Conservation (phyloP, 495 filamentous ascomycete genomes). For the Penicillium roqueforti region DNA sequence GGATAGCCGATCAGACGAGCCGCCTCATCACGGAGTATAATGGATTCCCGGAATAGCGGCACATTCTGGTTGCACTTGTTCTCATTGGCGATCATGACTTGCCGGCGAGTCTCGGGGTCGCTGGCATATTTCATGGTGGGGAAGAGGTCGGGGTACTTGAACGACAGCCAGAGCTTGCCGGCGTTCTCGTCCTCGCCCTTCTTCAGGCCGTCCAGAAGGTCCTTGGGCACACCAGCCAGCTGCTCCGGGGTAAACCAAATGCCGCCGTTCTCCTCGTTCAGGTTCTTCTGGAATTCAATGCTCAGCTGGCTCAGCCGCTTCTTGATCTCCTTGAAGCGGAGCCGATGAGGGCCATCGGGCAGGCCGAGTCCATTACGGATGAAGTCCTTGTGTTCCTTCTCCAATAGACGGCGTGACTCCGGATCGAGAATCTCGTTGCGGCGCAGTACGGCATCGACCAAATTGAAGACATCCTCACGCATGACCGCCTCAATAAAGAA, state of each 20-base stretch:
- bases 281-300: constrained; percentile 64
- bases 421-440: constrained; percentile 59
- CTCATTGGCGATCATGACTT: constrained; percentile 59
- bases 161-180: constrained; percentile 60
- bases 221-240: constrained; percentile 60
- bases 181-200: constrained; percentile 67
- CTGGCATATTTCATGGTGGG: constrained; percentile 61
- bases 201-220: constrained; percentile 59
- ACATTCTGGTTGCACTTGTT: constrained; percentile 87
- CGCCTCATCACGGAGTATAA: constrained; percentile 86
- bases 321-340: constrained; percentile 71
- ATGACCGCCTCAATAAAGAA: constrained; percentile 63
- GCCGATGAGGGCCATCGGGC: constrained; percentile 56
- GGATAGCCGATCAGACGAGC: constrained; percentile 88
- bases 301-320: constrained; percentile 61
- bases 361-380: constrained; percentile 60
- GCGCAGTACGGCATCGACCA: constrained; percentile 57
- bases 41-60: constrained; percentile 78
- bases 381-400: constrained; percentile 65
- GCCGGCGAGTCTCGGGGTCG: constrained; percentile 53
- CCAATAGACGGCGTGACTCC: constrained; percentile 58
- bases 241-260: constrained; percentile 61
- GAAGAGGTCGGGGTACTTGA: constrained; percentile 68
- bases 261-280: constrained; percentile 66
- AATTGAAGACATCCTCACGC: constrained; percentile 63